Evolutionary conservation across 257 asterid genomes (phyloP), one percentile per base, ranked within the genome.

Genomic region (Petunia secreta): DNA sequence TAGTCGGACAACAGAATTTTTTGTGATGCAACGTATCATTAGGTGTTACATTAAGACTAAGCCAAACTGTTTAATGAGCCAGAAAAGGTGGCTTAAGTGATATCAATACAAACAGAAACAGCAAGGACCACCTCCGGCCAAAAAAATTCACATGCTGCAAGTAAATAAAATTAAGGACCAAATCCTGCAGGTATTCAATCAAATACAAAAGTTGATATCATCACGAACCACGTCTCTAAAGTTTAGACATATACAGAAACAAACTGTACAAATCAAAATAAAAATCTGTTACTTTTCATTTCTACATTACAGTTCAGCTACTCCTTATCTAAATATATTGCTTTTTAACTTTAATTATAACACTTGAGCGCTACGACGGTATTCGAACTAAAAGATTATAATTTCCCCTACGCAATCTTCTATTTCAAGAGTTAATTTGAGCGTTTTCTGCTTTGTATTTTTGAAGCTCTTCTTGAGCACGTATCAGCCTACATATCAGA

Each of bases 391-490:
- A 48, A 71, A 71, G 77, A 71, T 10, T 48, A 13, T 34, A 15
- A 71, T 34, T 11, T 71, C 34, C 43, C 43, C 44, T 48, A 71
- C 11, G 77, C 34, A 71, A 39, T 71, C 58, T 10, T 58, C 57
- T n/a, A 40, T 25, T 10, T 87, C 86, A 80, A 44, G 82, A 16
- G 77, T 75, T 86, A 75, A 84, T 75, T 86, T 88, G 80, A 11
- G 87, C 85, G 75, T 86, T 84, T 82, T 90, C 93, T 54, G 91
- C 80, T 88, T 88, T 92, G 64, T 84, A 71, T 77, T 88, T 92
- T 83, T 88, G 94, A 74, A 92, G 90, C 89, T 92, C 98, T 58
- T 92, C 94, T 66, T 92, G 97, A 36, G 88, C 82, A 63, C 88
- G 71, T 67, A 88, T 80, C 54, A 94, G 78, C 83, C 87, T 86